Evolutionary conservation across 2,329 filamentous ascomycete genomes (phyloP).

Genomic region (Penicillium vulpinum): DNA sequence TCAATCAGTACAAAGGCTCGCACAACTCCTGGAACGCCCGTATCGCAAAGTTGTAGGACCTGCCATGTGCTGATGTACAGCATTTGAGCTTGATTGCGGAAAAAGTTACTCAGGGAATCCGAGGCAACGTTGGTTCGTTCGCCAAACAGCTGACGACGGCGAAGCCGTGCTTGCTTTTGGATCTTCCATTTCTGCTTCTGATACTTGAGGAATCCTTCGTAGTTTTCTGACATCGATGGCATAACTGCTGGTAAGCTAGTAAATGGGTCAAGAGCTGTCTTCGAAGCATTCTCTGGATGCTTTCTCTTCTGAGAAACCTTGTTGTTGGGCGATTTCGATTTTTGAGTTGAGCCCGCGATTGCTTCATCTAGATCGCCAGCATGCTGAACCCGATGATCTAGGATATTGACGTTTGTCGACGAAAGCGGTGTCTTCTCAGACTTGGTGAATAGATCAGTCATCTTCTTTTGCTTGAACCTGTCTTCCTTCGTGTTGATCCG

Average conservation of each 20-base stretch:
- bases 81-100: constrained; percentile 87
- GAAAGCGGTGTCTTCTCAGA: constrained; percentile 65
- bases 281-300: constrained; percentile 63
- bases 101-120: constrained; percentile 67
- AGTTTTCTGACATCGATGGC: constrained; percentile 83
- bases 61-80: constrained; percentile 95
- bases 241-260: constrained; percentile 77
- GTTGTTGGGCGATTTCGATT: constrained; percentile 62
- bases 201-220: constrained; percentile 82
- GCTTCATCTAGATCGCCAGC: constrained; percentile 73
- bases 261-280: constrained; percentile 72
- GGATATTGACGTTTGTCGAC: constrained; percentile 67
- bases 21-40: constrained; percentile 82
- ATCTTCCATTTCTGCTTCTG: constrained; percentile 99
- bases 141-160: constrained; percentile 88
- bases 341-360: constrained; percentile 66
- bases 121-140: constrained; percentile 67
- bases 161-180: constrained; percentile 83
- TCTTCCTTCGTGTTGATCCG: constrained; percentile 95
- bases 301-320: constrained; percentile 67
- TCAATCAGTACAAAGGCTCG: constrained; percentile 90
- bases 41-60: constrained; percentile 79
- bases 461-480: constrained; percentile 96
- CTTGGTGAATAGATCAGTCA: constrained; percentile 82
- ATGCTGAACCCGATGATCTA: constrained; percentile 57